Percentiles rank a stretch among this genome's conserved stretches.
Evolutionary conservation across 192 early-diverging fungal species (phyloP).

Genomic region (Fimicolochytrium jonesii): DNA sequence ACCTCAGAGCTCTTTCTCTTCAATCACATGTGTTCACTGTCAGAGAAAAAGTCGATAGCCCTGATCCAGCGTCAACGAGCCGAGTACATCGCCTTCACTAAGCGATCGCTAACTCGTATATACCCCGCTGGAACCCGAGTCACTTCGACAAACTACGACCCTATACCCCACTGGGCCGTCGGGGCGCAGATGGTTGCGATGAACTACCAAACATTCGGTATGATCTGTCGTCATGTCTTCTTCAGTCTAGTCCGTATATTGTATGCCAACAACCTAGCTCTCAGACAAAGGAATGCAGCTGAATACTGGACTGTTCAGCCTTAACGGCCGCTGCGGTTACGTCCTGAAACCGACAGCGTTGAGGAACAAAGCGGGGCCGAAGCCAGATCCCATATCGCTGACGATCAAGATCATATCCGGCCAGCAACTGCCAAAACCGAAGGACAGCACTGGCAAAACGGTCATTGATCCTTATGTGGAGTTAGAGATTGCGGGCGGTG

Average conservation of each 20-base stretch:
- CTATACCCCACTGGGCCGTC: slow-evolving; percentile 71
- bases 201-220: slow-evolving; percentile 81
- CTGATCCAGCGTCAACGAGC: slow-evolving; percentile 46
- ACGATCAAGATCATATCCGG: slow-evolving; percentile 55
- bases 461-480: slow-evolving; percentile 60
- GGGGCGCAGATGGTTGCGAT: slow-evolving; percentile 87
- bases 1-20: slow-evolving; percentile 47
- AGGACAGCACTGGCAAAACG: slow-evolving; percentile 43
- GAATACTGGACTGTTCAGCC: slow-evolving; percentile 77
- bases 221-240: not conserved
- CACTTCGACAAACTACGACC: slow-evolving; percentile 79
- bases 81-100: slow-evolving; percentile 57
- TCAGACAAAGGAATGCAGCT: slow-evolving; percentile 74
- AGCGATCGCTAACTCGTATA: slow-evolving; percentile 63
- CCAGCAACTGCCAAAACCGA: slow-evolving; percentile 65
- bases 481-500: slow-evolving; percentile 49
- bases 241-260: not conserved
- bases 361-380: slow-evolving; percentile 18
- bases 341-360: slow-evolving; percentile 67
- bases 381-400: not conserved
- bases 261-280: not conserved
- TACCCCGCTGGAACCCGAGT: slow-evolving; percentile 80
- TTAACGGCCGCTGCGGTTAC: slow-evolving; percentile 72
- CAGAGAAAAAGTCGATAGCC: slow-evolving; percentile 59
- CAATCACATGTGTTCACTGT: slow-evolving; percentile 70